These are phyloP conservation scores for Chaetomium sp. DNA, from an alignment of 2,329 filamentous ascomycete genomes.

Conservation along the genomic window DNA sequence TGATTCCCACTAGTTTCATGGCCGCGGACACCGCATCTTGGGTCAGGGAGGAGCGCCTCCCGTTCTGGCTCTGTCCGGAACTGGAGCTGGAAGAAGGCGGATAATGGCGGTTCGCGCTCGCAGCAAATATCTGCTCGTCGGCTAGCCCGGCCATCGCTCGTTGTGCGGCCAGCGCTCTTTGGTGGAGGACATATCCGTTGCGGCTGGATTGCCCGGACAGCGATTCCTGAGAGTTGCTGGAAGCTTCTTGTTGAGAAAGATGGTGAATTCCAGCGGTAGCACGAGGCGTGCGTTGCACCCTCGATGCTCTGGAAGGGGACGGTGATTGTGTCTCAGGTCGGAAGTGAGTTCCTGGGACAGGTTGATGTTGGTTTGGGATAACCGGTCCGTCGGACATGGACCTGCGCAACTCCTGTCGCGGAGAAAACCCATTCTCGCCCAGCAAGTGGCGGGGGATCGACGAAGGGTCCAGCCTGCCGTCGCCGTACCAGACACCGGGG, in stretches of 20 bases:
- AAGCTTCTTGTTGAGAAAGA: conserved; percentile 10
- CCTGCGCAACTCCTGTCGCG: conserved; percentile 3
- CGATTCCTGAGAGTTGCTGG: conserved; percentile 19
- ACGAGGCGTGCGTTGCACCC: conserved; percentile 22
- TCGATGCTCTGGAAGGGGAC: conserved; percentile 28
- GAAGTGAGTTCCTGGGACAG: background rate
- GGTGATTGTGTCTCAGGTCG: conserved; percentile 19
- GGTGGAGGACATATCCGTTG: conserved; percentile 23
- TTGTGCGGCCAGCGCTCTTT: conserved; percentile 26
- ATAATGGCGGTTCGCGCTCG: conserved; percentile 7
- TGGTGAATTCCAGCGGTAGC: conserved; percentile 17
- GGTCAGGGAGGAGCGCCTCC: conserved; percentile 21
- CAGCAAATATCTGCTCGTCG: conserved; percentile 22
- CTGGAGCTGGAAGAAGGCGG: conserved; percentile 17
- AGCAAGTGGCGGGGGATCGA: background rate
- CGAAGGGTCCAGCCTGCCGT: conserved; percentile 28
- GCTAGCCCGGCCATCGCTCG: conserved; percentile 24
- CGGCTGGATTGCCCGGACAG: conserved; percentile 13
- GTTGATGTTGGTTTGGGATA: background rate
- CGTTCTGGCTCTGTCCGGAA: conserved; percentile 16
- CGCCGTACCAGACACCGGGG: conserved; percentile 22
- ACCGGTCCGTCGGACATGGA: conserved; percentile 11
- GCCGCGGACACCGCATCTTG: conserved; percentile 23
- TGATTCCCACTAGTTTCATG: conserved; percentile 21
- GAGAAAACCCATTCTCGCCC: background rate